Evolutionary conservation across 2,329 filamentous ascomycete species (phyloP), one percentile per base, ranked within the genome.

Genomic region (Cladosporium sp.): DNA sequence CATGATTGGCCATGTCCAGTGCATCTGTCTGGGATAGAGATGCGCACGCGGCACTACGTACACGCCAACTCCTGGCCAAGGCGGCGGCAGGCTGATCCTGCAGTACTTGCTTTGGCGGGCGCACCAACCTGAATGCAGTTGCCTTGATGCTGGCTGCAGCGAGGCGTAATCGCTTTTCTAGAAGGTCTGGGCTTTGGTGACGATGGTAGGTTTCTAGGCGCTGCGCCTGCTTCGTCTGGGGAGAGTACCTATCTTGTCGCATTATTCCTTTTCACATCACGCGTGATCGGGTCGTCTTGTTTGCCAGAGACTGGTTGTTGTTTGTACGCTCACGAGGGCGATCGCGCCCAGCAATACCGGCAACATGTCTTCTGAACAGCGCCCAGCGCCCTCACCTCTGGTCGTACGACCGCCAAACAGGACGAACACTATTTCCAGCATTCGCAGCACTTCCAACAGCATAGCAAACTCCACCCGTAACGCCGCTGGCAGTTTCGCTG

Each of bases 401-500:
- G 11, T 31, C 11, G 22, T 31, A 8, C 22, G 18, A 18, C 19
- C 40, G n/a, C 13, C 46, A 10, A 38, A 37, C 14, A 28, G 46
- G 7, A 43, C 49, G 9, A 49, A 38, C 22, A 49, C 46, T 14
- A 33, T 49, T 31, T 49, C 46, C 18, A 45, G 49, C 49, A 41
- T 41, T 28, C 28, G 35, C 9, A 45, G 34, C 16, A 33, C 34
- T 11, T 33, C 43, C 8, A 43, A 14, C 19, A 45, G 41, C 33
- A 14, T 38, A 38, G 35, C 35, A n/a, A 13, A 5, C 13, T 14
- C 35, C 13, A 38, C 35, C 16, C 35, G 35, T 8, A 38, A 14
- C 35, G 49, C 33, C 14, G 42, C 49, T 31, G 49, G 49, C n/a
- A 52, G 34, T 33, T n/a, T 52, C 14, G 42, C 43, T 11, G 49